phyloP scores from a whole-genome alignment of 1,284 basidiomycete genomes.

The Trichosporon inkin region DNA sequence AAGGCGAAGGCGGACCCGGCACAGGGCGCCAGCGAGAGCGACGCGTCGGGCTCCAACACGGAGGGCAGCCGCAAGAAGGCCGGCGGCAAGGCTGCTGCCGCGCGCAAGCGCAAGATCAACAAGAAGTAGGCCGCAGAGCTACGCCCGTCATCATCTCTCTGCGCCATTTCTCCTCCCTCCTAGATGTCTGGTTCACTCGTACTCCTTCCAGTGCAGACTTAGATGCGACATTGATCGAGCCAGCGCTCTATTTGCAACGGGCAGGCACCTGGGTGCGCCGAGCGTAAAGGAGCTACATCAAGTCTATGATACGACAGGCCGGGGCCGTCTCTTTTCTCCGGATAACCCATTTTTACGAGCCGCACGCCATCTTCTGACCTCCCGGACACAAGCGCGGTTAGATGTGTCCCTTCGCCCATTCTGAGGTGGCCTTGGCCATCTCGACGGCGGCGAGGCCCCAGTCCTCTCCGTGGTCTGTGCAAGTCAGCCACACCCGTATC shows the following conservation, averaged over 20 bases:
- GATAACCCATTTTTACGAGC: too few species aligned
- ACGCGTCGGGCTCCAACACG: conserved; percentile 10
- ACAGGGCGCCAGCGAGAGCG: neutral
- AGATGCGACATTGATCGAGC: neutral
- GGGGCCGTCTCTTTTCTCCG: neutral
- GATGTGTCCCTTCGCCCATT: conserved; percentile 57
- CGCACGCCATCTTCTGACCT: conserved; percentile 1
- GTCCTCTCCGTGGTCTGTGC: conserved; percentile 71
- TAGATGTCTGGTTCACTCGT: too few species aligned
- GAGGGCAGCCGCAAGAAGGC: conserved; percentile 35
- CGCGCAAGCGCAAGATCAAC: conserved; percentile 43
- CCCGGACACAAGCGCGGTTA: conserved; percentile 1
- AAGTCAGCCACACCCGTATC: neutral
- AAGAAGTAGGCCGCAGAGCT: conserved; percentile 31
- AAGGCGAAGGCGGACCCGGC: neutral
- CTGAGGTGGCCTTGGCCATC: conserved; percentile 67
- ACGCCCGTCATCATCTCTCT: too few species aligned
- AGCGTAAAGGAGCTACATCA: neutral
- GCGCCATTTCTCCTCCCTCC: too few species aligned
- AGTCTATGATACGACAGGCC: neutral
- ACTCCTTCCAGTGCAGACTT: neutral
- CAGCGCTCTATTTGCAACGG: neutral
- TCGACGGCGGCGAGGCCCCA: conserved; percentile 95
- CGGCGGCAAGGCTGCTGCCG: conserved; percentile 42
- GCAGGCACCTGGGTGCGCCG: neutral